These are phyloP conservation scores for Dendrobium chrysotoxum DNA, from an alignment of 106 monocot species.

Conservation along the genomic window DNA sequence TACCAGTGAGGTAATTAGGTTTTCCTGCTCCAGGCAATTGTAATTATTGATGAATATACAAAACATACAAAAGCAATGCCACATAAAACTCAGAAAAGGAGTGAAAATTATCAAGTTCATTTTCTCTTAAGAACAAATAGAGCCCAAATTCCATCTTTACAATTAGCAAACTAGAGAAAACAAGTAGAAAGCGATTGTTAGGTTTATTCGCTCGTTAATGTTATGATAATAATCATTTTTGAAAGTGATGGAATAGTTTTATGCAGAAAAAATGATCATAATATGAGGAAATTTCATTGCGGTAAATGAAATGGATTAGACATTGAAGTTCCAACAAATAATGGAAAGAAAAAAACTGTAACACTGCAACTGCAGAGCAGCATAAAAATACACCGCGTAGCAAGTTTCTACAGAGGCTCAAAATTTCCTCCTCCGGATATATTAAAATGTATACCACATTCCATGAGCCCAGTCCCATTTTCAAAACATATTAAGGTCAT, in stretches of 20 bases:
- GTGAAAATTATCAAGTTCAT: neutral
- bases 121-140: neutral
- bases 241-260: neutral
- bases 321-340: neutral
- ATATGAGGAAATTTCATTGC: neutral
- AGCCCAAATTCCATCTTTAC: neutral
- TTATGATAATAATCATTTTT: neutral
- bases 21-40: constrained; percentile 65
- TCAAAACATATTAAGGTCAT: no score
- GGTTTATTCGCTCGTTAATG: neutral
- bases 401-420: no score
- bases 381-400: neutral
- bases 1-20: constrained; percentile 64
- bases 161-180: neutral
- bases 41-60: constrained; percentile 29
- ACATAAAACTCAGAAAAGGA: constrained; percentile 2
- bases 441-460: no score
- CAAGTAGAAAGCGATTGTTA: neutral
- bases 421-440: no score
- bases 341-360: neutral
- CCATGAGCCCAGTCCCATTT: no score
- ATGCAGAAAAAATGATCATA: neutral
- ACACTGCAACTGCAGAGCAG: neutral
- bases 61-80: neutral
- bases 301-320: neutral